phyloP scores from a whole-genome alignment of 768 basidiomycete genomes.

The Leccinum truebloodii region DNA sequence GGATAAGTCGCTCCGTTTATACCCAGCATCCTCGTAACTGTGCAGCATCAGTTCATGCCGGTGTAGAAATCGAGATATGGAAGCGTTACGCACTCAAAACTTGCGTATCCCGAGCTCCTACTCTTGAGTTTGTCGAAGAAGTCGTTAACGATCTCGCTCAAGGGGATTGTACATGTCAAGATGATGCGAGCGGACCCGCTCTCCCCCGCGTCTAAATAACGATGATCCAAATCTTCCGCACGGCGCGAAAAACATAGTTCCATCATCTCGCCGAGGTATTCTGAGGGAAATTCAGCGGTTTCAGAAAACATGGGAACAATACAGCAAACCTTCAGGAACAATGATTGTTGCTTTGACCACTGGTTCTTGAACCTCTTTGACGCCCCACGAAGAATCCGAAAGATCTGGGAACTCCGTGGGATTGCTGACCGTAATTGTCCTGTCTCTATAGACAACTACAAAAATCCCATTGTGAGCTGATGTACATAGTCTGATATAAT shows the following conservation, averaged over 20 bases:
- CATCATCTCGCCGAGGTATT: slow-evolving; percentile 96
- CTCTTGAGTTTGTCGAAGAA: slow-evolving; percentile 97
- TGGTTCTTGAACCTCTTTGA: slow-evolving; percentile 86
- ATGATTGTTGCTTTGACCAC: slow-evolving; percentile 93
- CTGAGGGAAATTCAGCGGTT: slow-evolving; percentile 38
- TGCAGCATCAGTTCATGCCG: slow-evolving; percentile 8
- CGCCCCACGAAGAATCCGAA: slow-evolving; percentile 55
- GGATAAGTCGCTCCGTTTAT: slow-evolving; percentile 73
- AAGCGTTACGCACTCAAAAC: slow-evolving; percentile 71
- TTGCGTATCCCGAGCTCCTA: slow-evolving; percentile 87
- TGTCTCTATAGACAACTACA: slow-evolving; percentile 72
- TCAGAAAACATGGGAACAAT: not conserved
- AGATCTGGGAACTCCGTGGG: slow-evolving; percentile 95
- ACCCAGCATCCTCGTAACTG: slow-evolving; percentile 95
- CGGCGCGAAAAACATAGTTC: slow-evolving; percentile 86
- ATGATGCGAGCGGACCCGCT: slow-evolving; percentile 60
- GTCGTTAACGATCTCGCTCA: slow-evolving; percentile 91
- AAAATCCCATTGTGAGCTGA: slow-evolving; percentile 1
- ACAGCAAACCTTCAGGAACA: slow-evolving; percentile 76
- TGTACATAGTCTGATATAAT: not conserved
- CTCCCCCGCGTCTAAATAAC: slow-evolving; percentile 69
- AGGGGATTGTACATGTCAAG: slow-evolving; percentile 79
- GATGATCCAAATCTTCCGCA: slow-evolving; percentile 80
- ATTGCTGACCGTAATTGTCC: slow-evolving; percentile 74
- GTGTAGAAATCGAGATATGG: not conserved